phyloP scores from a whole-genome alignment of 371 early-diverging fungal genomes.

The Dichotomocladium elegans region DNA sequence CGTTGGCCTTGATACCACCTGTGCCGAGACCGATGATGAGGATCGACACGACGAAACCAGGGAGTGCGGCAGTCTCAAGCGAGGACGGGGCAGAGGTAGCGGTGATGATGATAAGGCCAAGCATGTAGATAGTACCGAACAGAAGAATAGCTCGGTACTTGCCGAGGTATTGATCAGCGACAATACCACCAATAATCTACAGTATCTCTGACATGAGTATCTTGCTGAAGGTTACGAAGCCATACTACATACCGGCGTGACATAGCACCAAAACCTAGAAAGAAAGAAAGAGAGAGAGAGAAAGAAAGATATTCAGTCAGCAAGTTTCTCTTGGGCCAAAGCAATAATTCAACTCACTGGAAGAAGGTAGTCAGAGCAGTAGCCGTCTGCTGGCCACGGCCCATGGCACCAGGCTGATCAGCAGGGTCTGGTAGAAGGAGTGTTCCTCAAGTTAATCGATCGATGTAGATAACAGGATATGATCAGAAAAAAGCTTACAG shows the following conservation, averaged over 20 bases:
- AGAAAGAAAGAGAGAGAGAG: conserved; percentile 7
- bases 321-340: too few relatives aligned
- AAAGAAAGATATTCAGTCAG: background rate
- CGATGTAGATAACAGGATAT: background rate
- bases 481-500: too few relatives aligned
- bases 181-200: conserved; percentile 70
- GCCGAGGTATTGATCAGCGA: conserved; percentile 83
- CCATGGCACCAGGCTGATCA: conserved; percentile 44
- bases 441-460: too few relatives aligned
- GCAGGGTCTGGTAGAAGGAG: conserved; percentile 52
- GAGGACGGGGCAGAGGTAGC: conserved; percentile 57
- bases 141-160: conserved; percentile 78
- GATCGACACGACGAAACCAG: conserved; percentile 62
- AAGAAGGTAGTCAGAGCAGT: conserved; percentile 77
- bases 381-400: conserved; percentile 53
- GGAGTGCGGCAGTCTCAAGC: conserved; percentile 53
- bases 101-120: conserved; percentile 69
- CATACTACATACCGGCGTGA: conserved; percentile 54
- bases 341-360: conserved; percentile 29
- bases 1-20: conserved; percentile 51
- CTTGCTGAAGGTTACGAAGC: background rate
- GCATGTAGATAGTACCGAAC: conserved; percentile 62
- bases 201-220: background rate
- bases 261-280: conserved; percentile 67
- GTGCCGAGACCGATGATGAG: conserved; percentile 68